Evolutionary conservation across 1,139 yeast species (phyloP).

Genomic region (Martiniozyma asiatica): DNA sequence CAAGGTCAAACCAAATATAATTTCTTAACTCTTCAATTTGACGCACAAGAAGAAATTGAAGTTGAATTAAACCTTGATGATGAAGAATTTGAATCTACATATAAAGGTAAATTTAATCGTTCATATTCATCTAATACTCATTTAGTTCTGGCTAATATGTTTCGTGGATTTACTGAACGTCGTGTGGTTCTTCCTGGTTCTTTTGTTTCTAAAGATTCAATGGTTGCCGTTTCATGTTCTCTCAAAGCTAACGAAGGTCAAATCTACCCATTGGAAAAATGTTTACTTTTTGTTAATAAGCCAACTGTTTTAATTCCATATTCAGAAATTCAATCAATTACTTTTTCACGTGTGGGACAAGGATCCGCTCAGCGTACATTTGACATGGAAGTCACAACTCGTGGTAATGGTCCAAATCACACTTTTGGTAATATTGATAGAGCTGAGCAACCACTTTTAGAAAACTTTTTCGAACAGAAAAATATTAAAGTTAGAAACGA

Average conservation of each 20-base stretch:
- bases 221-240: constrained; percentile 84
- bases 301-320: constrained; percentile 90
- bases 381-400: constrained; percentile 70
- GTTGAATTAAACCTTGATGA: constrained; percentile 80
- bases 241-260: constrained; percentile 94
- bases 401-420: constrained; percentile 58
- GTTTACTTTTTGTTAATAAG: constrained; percentile 83
- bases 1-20: constrained; percentile 97
- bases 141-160: constrained; percentile 77
- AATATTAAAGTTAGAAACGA: constrained; percentile 78
- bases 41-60: constrained; percentile 82
- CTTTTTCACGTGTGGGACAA: constrained; percentile 83
- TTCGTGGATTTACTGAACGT: constrained; percentile 82
- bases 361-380: constrained; percentile 80
- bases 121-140: constrained; percentile 78
- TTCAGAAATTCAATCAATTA: constrained; percentile 62
- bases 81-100: constrained; percentile 65
- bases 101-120: constrained; percentile 63
- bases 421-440: constrained; percentile 81
- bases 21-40: constrained; percentile 79
- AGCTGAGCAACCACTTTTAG: constrained; percentile 78
- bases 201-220: constrained; percentile 57
- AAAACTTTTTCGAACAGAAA: constrained; percentile 64
- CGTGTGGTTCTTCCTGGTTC: constrained; percentile 82
- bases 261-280: constrained; percentile 79